Evolutionary conservation across 352 stramenopile genomes (phyloP), one percentile per base, ranked within the genome.

Genomic region (Phytophthora quininea): DNA sequence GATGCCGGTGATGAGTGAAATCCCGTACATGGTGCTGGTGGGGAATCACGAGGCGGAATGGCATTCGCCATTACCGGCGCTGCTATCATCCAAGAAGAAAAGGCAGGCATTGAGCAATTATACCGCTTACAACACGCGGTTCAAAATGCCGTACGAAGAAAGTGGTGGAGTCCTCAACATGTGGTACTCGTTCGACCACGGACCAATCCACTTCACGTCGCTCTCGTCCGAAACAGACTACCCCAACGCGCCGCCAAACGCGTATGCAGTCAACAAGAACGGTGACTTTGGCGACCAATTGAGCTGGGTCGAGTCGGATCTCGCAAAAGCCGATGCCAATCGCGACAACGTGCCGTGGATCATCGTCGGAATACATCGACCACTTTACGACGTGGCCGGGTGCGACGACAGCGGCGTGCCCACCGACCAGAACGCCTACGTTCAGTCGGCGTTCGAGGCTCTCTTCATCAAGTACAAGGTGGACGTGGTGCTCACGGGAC

Each of bases 11-110:
- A 77, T 84, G 69, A 59, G 54, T 4, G 8, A 38, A n/a, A 51
- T 88, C n/a, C n/a, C 85, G 2, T 93, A 90, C 68, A 93, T 92
- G 81, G 76, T 84, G 31, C 55, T 78, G 19, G 71, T 80, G 0
- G 86, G 86, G 1, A 94, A 94, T 73, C 88, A 96, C 64, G 80
- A 86, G 50, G 77, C 74, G n/a, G 77, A 89, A 38, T 89, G 77
- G 31, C 65, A 80, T 33, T 74, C 64, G 8, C 73, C 73, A 12
- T 50, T 55, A 0, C 77, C 69, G 15, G 60, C 67, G 5, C 6
- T 82, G 8, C 62, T 55, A 1, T 19, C 51, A 10, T 11, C 46
- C 6, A 73, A 68, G 45, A 69, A 74, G 58, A 12, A 62, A 11
- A 71, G 64, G 40, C 54, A n/a, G n/a, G n/a, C n/a, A n/a, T n/a